phyloP scores from a whole-genome alignment of 306 rosid genomes.

The Myrica gale region DNA sequence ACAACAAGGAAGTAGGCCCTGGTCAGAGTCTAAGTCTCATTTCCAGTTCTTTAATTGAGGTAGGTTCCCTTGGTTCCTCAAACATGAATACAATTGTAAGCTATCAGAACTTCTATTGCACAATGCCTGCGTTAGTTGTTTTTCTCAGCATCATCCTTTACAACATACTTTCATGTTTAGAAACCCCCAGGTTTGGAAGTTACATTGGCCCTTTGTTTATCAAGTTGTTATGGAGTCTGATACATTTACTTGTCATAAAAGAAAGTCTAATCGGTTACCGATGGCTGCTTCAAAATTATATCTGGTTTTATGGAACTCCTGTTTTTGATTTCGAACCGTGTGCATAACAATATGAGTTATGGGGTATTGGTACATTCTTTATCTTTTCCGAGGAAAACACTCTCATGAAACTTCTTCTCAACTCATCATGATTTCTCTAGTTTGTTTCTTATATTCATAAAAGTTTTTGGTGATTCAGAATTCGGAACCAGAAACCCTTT shows the following conservation, averaged over 20 bases:
- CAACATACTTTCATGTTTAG: neutral
- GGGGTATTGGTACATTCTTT: neutral
- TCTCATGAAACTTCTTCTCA: neutral
- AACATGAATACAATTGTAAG: neutral
- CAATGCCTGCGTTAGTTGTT: neutral
- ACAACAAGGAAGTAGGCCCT: conserved; percentile 64
- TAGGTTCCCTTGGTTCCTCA: conserved; percentile 39
- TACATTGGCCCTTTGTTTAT: neutral
- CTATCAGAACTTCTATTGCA: neutral
- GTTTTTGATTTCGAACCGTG: no score
- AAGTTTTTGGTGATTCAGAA: neutral
- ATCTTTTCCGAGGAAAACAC: neutral
- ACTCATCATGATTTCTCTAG: neutral
- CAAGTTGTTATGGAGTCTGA: neutral
- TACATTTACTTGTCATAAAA: neutral
- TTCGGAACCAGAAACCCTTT: neutral
- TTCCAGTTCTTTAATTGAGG: conserved; percentile 83
- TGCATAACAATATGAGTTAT: neutral
- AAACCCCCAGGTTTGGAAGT: neutral
- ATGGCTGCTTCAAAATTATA: neutral
- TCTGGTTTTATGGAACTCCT: no score
- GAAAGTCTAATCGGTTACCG: neutral
- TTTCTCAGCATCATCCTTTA: neutral
- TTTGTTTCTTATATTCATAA: neutral
- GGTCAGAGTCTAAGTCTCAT: conserved; percentile 62